Evolutionary conservation across 1,139 yeast genomes (phyloP).

Genomic region (Hanseniaspora sp.): DNA sequence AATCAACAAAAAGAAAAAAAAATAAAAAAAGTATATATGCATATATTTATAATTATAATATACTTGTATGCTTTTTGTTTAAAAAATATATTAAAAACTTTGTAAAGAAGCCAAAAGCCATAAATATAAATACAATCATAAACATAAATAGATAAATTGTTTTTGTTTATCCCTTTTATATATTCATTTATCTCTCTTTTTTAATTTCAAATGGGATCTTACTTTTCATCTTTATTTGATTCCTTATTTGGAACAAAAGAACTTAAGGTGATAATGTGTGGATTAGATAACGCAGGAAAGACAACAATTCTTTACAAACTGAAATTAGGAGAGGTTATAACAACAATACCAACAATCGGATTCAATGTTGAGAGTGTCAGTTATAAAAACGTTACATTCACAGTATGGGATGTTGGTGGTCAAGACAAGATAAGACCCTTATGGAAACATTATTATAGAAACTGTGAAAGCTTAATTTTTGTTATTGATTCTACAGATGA

Average conservation of each 20-base stretch:
- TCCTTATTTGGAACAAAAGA: conserved; percentile 62
- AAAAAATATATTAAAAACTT: no score
- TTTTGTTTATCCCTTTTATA: no score
- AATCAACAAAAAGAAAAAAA: no score
- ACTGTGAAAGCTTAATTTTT: conserved; percentile 76
- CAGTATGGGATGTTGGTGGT: conserved; percentile 91
- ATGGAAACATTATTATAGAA: conserved; percentile 83
- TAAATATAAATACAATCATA: no score
- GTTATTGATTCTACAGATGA: conserved; percentile 78
- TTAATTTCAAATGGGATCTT: conserved; percentile 49
- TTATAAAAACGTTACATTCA: conserved; percentile 75
- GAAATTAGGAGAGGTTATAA: conserved; percentile 73
- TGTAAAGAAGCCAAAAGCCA: no score
- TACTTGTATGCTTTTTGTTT: no score
- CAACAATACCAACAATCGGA: conserved; percentile 77
- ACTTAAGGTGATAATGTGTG: conserved; percentile 80
- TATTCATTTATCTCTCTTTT: not conserved
- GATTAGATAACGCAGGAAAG: conserved; percentile 75
- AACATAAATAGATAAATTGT: no score
- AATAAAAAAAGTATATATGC: no score
- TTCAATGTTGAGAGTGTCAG: conserved; percentile 80
- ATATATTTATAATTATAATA: no score
- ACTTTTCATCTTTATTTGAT: conserved; percentile 65
- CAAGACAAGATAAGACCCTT: conserved; percentile 79
- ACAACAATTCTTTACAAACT: conserved; percentile 72